Percentiles rank a stretch among this genome's conserved stretches.
Conservation (phyloP, 306 rosid genomes). For the Abrus precatorius region DNA sequence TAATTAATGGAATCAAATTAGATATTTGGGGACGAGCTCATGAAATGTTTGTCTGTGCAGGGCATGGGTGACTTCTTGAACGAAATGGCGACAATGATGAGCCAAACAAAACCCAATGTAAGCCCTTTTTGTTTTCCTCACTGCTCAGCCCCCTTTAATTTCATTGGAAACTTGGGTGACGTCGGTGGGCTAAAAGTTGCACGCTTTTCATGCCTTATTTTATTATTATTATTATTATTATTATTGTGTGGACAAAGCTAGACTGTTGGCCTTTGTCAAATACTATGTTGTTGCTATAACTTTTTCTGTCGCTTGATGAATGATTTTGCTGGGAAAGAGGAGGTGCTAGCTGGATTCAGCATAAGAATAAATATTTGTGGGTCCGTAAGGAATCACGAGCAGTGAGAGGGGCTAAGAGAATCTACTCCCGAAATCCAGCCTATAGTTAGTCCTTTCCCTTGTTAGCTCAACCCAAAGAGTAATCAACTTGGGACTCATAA, state of each 20-base stretch:
- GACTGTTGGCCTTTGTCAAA: not conserved
- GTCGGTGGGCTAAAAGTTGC: not conserved
- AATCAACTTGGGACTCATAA: too few relatives aligned
- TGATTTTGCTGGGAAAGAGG: not conserved
- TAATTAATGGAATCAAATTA: not conserved
- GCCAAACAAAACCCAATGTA: not conserved
- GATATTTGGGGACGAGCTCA: not conserved
- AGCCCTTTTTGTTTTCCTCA: not conserved
- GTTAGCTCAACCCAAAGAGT: too few relatives aligned
- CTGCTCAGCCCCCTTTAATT: not conserved
- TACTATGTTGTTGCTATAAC: not conserved
- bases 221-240: not conserved
- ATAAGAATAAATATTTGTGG: not conserved
- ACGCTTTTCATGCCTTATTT: not conserved
- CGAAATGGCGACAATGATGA: slow-evolving; percentile 2
- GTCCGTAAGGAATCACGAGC: not conserved
- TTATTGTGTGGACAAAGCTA: not conserved
- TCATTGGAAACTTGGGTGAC: not conserved
- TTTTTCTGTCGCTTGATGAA: not conserved
- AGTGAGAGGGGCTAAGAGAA: too few relatives aligned
- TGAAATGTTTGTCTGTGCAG: not conserved
- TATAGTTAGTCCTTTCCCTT: too few relatives aligned
- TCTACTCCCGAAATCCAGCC: too few relatives aligned
- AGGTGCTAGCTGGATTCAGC: not conserved
- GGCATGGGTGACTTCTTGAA: slow-evolving; percentile 1